Evolutionary conservation across 768 basidiomycete species (phyloP).

Genomic region (Heimioporus sp.): DNA sequence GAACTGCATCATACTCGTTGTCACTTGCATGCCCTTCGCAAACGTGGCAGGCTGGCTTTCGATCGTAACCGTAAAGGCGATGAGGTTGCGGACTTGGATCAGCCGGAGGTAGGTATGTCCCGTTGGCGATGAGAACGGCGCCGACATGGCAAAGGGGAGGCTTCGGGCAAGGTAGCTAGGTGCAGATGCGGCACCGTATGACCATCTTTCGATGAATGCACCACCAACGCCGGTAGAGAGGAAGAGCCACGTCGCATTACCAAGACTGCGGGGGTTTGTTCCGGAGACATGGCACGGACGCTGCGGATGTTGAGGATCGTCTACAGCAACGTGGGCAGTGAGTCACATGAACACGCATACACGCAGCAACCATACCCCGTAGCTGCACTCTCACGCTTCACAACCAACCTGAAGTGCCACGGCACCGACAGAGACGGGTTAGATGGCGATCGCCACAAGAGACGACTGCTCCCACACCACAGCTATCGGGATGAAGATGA

Average conservation of each 20-base stretch:
- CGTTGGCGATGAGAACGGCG: conserved; percentile 76
- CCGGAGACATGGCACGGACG: conserved; percentile 86
- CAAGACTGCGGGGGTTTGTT: conserved; percentile 65
- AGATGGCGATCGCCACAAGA: conserved; percentile 78
- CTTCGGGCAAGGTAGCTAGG: conserved; percentile 87
- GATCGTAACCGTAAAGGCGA: conserved; percentile 85
- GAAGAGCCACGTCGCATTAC: conserved; percentile 57
- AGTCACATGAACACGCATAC: background rate
- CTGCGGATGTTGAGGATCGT: conserved; percentile 81
- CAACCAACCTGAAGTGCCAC: conserved; percentile 75
- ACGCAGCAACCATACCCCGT: conserved; percentile 55
- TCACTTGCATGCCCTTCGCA: too few species aligned
- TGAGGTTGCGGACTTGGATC: conserved; percentile 86
- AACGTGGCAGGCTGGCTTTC: too few species aligned
- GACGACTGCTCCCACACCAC: conserved; percentile 87
- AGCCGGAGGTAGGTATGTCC: conserved; percentile 85
- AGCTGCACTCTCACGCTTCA: conserved; percentile 74
- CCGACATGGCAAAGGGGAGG: conserved; percentile 93
- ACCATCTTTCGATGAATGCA: conserved; percentile 86
- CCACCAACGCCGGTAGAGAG: conserved; percentile 67
- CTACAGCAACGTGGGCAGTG: conserved; percentile 34
- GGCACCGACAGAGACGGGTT: conserved; percentile 75
- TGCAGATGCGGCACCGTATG: conserved; percentile 75
- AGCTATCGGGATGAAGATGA: conserved; percentile 36
- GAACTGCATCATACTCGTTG: too few species aligned